phyloP scores from a whole-genome alignment of 106 monocot genomes.

The Amphibolis antarctica region DNA sequence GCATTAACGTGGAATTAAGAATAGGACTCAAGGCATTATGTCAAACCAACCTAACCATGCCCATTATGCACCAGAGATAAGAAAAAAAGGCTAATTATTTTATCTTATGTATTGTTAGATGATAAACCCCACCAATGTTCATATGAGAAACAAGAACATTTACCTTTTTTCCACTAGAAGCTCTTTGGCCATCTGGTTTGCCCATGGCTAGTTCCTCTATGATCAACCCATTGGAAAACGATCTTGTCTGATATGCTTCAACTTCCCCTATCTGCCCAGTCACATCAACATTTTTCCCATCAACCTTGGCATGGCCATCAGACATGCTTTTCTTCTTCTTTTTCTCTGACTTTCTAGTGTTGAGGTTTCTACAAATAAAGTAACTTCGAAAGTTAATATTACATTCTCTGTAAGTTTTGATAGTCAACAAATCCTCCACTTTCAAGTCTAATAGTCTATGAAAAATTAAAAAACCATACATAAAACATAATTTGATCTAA shows the following conservation, averaged over 20 bases:
- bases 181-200: slow-evolving; percentile 17
- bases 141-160: neutral
- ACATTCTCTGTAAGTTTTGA: too few species aligned
- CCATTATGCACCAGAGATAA: too few species aligned
- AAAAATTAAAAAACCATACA: neutral
- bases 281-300: neutral
- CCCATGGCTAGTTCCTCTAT: slow-evolving; percentile 23
- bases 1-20: too few species aligned
- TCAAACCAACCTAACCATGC: too few species aligned
- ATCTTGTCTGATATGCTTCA: slow-evolving; percentile 8
- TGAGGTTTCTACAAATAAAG: slow-evolving; percentile 4
- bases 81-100: too few species aligned
- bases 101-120: too few species aligned
- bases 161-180: slow-evolving; percentile 19
- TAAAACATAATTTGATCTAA: too few species aligned
- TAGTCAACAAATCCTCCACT: too few species aligned
- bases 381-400: too few species aligned
- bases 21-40: too few species aligned
- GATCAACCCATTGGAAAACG: slow-evolving; percentile 13
- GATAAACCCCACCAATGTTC: too few species aligned
- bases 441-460: neutral
- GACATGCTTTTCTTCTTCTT: slow-evolving; percentile 11
- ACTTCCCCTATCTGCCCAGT: neutral
- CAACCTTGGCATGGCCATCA: neutral
- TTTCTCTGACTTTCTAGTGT: neutral